phyloP scores from a whole-genome alignment of 768 basidiomycete species.

The Panaeolus cyanescens region DNA sequence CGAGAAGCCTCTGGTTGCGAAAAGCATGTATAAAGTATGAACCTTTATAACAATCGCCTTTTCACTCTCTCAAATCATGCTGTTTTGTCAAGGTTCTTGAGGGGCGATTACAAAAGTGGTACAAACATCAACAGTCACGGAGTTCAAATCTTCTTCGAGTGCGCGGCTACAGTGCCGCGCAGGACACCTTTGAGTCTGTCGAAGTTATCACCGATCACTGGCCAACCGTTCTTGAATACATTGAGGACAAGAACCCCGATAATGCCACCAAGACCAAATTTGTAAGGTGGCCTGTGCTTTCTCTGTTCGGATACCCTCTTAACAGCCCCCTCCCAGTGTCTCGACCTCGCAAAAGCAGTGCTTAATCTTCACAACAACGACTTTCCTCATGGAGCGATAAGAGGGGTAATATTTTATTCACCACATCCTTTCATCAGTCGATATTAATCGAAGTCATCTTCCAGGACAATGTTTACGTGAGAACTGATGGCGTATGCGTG shows the following conservation, averaged over 20 bases:
- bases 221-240: not conserved
- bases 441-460: no score
- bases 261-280: not conserved
- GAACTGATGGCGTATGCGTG: not conserved
- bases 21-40: not conserved
- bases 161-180: not conserved
- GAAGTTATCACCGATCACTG: not conserved
- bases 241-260: not conserved
- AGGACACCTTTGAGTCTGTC: not conserved
- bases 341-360: constrained; percentile 8
- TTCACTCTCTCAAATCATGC: not conserved
- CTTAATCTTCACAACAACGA: constrained; percentile 15
- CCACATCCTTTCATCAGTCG: no score
- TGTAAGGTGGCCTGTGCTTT: not conserved
- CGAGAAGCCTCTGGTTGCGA: not conserved
- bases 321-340: constrained; percentile 11
- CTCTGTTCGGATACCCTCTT: not conserved
- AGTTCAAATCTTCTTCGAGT: not conserved
- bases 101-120: not conserved
- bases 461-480: not conserved
- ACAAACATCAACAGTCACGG: not conserved
- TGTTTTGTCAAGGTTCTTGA: not conserved
- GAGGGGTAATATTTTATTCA: not conserved
- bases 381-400: not conserved
- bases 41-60: not conserved